These are phyloP conservation scores for Paraphoma chrysanthemicola DNA, from an alignment of 2,329 filamentous ascomycete species.

Conservation along the genomic window DNA sequence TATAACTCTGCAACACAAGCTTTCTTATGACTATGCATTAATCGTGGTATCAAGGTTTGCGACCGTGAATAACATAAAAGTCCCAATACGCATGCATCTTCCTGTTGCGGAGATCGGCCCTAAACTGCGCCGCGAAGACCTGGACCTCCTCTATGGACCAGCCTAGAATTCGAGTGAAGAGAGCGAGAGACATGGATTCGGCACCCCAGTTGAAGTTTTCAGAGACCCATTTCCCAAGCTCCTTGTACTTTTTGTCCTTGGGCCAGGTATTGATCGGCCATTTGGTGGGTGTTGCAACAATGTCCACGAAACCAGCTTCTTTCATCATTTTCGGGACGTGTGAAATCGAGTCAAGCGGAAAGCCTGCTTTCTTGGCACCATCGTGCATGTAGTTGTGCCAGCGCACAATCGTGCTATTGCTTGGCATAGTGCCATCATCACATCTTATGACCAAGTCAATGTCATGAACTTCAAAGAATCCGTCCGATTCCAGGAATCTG, in stretches of 20 bases:
- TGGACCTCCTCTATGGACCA: slow-evolving; percentile 53
- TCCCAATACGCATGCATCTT: slow-evolving; percentile 27
- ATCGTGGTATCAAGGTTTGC: slow-evolving; percentile 7
- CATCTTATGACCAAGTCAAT: slow-evolving; percentile 21
- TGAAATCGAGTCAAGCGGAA: slow-evolving; percentile 48
- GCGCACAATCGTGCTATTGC: slow-evolving; percentile 12
- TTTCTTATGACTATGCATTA: background rate
- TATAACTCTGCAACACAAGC: background rate
- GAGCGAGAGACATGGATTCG: slow-evolving; percentile 51
- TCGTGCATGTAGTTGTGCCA: slow-evolving; percentile 22
- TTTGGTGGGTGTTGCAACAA: slow-evolving; percentile 35
- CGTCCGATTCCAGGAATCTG: slow-evolving; percentile 48
- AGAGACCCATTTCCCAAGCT: slow-evolving; percentile 18
- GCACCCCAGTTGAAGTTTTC: slow-evolving; percentile 36
- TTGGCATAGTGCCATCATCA: slow-evolving; percentile 21
- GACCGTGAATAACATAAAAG: slow-evolving; percentile 20
- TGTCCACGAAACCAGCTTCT: slow-evolving; percentile 53
- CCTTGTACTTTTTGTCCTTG: slow-evolving; percentile 23
- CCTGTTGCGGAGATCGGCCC: slow-evolving; percentile 30
- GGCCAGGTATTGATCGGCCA: slow-evolving; percentile 26
- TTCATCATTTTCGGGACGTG: slow-evolving; percentile 49
- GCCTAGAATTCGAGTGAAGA: slow-evolving; percentile 51
- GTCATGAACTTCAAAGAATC: slow-evolving; percentile 26
- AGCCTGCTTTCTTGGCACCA: slow-evolving; percentile 29
- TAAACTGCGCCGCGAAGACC: slow-evolving; percentile 39